Evolutionary conservation across 352 stramenopile species (phyloP), one percentile per base, ranked within the genome.

Genomic region (Phytopythium kandeliae): DNA sequence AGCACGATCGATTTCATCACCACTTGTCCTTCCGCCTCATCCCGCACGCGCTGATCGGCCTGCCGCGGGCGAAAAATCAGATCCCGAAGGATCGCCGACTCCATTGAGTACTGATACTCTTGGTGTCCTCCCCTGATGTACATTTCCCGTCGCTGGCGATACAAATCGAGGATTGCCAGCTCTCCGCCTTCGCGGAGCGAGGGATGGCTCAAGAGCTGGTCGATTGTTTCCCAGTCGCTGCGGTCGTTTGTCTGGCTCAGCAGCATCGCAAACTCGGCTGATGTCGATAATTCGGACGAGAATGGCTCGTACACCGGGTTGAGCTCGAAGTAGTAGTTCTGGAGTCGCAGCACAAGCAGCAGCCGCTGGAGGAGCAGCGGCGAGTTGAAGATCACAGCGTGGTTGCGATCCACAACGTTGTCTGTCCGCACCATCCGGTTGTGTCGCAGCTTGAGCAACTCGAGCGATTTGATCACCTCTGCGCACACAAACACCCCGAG

Each of bases 1-100:
- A 97, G 53, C n/a, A 96, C 69, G 38, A 97, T 88, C 15, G 85
- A 92, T 60, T 97, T 96, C 73, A 97, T 96, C 31, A 97, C 82
- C 19, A 97, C 71, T 44, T 88, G 74, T 0, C 75, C 78, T 51
- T 91, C 78, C 2, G 74, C 63, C 45, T 91, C 75, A 62, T 91
- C 80, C n/a, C 64, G 60, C 6, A 62, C 65, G 1, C 75, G 77
- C 53, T 85, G 65, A 17, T 79, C 63, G 24, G 71, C 67, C 2
- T 71, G 65, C 35, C 77, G 62, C 19, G 78, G 84, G 5, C 79
- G 74, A 45, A 91, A 86, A 35, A 91, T 91, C 46, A 91, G 46
- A 28, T 88, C 73, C 6, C 79, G 74, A 15, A 91, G 43, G 43
- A 88, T 88, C 26, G 79, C 63, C 9, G 74, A 86, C 43, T 88